phyloP scores from a whole-genome alignment of 495 filamentous ascomycete genomes.

The Penicillium pulvis region DNA sequence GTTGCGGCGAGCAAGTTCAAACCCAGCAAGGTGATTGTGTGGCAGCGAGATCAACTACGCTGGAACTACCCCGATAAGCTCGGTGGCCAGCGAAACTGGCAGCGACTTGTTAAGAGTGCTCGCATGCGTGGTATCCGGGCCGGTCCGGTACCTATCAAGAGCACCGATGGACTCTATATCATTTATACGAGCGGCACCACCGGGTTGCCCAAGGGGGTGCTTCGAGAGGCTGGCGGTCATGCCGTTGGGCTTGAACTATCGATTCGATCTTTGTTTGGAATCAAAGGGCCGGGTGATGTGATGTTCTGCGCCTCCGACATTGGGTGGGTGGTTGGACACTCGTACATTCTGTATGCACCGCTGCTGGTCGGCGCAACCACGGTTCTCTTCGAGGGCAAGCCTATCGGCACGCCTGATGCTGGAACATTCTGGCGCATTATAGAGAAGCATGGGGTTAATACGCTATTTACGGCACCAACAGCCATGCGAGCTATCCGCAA shows the following conservation, averaged over 20 bases:
- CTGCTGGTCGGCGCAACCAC: conserved; percentile 84
- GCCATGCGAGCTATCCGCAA: conserved; percentile 84
- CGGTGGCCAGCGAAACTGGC: conserved; percentile 76
- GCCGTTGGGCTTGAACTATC: conserved; percentile 82
- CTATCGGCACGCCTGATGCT: conserved; percentile 84
- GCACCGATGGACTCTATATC: conserved; percentile 80
- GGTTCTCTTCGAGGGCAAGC: conserved; percentile 89
- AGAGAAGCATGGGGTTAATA: conserved; percentile 80
- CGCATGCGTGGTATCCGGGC: conserved; percentile 63
- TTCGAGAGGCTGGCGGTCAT: conserved; percentile 82
- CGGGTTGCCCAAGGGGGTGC: conserved; percentile 84
- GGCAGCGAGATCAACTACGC: conserved; percentile 73
- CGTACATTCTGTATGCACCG: conserved; percentile 83
- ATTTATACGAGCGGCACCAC: conserved; percentile 91
- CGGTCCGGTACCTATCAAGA: conserved; percentile 72
- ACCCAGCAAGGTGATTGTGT: conserved; percentile 69
- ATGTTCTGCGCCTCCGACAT: conserved; percentile 85
- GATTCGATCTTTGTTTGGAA: conserved; percentile 75
- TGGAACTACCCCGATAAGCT: conserved; percentile 69
- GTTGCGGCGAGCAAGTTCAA: conserved; percentile 60
- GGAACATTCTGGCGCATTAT: conserved; percentile 86
- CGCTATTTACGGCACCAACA: conserved; percentile 83
- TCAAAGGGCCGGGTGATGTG: conserved; percentile 78
- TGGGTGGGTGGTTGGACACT: conserved; percentile 85
- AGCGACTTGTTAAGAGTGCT: conserved; percentile 69